Base-by-base conservation (phyloP, 1,284 basidiomycete species). In the Naganishia cerealis region DNA sequence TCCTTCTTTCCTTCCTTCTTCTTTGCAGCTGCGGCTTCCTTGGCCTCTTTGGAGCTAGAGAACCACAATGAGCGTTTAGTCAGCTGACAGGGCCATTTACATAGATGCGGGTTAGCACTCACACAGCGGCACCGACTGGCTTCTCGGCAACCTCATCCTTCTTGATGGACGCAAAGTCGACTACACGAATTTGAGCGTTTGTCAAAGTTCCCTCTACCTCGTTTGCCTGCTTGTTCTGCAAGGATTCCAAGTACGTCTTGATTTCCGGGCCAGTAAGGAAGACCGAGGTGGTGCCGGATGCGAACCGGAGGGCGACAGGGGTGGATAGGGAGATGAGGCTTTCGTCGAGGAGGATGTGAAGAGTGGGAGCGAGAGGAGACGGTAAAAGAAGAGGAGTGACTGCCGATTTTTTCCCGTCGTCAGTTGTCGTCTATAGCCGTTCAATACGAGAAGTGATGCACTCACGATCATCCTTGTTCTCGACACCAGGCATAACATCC, bases 381-480 rank as follows among this genome's bases (percentile, higher is more conserved):
- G 85, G 88, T 71, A 94, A 82, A 15, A 88, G 86, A 55, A 94
- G 84, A 9, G 88, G 87, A 29, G 91, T 92, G 24, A 94, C 92
- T 92, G 70, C 3, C 53, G 18, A 33, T 24, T 18, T 8, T 4
- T 50, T 24, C 7, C 3, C n/a, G 46, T 21, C 21, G 15, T 50
- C 46, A 46, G 46, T 13, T 24, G 21, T 7, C 21, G 46, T 3
- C 13, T 9, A 8, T 21, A 10, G 16, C 7, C 16, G 9, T 50
- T 18, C 6, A 8, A 29, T 16, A 26, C 9, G 0, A 6, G 33
- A n/a, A 55, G 18, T 8, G 7, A 40, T 39, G 9, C 1, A 86
- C 90, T 75, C 79, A 92, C 90, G 80, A 70, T 92, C 91, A 81
- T 94, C 88, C 82, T 95, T 96, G 67, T 91, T 85, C 2, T 82